Conservation (phyloP, 1,139 yeast species). For the Blastobotrys malaysiensis region DNA sequence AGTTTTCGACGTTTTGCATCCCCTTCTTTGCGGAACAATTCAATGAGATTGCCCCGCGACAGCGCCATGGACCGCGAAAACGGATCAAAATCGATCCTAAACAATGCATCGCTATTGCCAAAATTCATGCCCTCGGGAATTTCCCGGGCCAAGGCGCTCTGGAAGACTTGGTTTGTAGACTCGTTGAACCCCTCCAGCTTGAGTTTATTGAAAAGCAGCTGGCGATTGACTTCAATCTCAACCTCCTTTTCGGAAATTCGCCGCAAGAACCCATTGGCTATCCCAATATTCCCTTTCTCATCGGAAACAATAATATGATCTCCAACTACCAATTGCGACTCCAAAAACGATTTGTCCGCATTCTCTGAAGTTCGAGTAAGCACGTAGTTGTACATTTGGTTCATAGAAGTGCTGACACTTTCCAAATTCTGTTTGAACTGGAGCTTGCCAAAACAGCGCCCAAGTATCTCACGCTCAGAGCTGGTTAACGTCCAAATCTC, state of each 20-base stretch:
- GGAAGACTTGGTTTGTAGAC: constrained; percentile 44
- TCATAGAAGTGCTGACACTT: constrained; percentile 7
- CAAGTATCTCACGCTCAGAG: constrained; percentile 54
- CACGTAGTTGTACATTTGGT: constrained; percentile 7
- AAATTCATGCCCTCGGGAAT: not conserved
- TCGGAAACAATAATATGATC: constrained; percentile 64
- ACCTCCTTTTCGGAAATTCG: constrained; percentile 37
- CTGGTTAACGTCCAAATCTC: constrained; percentile 69
- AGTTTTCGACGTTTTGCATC: constrained; percentile 43
- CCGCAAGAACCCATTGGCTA: constrained; percentile 58
- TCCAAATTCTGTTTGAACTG: constrained; percentile 13
- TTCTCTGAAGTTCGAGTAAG: constrained; percentile 7
- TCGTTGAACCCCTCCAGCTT: constrained; percentile 40
- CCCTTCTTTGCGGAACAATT: constrained; percentile 54
- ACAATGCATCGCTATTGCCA: constrained; percentile 15
- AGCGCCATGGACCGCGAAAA: constrained; percentile 67
- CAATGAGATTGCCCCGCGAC: constrained; percentile 70
- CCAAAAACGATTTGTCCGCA: constrained; percentile 4
- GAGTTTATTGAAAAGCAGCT: constrained; percentile 31
- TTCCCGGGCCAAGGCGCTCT: constrained; percentile 39
- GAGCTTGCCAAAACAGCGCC: constrained; percentile 46
- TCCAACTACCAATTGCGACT: constrained; percentile 25
- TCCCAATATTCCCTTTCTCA: constrained; percentile 69
- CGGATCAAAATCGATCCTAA: constrained; percentile 79
- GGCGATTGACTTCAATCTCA: constrained; percentile 46